Evolutionary conservation across 2,329 filamentous ascomycete species (phyloP), one percentile per base, ranked within the genome.

Genomic region (Fusarium sp.): DNA sequence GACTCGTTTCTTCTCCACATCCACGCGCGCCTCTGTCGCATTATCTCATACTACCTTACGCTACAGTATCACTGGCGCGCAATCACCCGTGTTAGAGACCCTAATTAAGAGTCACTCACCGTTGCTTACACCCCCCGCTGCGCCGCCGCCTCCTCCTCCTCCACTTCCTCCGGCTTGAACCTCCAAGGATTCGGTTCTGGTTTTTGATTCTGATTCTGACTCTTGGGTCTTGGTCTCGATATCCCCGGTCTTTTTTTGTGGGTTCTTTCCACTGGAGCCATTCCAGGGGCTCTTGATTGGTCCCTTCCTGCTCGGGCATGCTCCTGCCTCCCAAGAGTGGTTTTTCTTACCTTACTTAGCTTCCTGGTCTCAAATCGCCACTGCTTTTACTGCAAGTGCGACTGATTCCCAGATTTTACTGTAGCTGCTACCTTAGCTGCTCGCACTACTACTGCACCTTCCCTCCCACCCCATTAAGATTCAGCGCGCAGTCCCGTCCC

Each of bases 1-100:
- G 72, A 63, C 73, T 74, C 71, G 57, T 68, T 72, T 76, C 44
- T 77, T 77, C 75, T 76, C 75, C 75, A 77, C 75, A 77, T 74
- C 69, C 75, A 73, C 72, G 66, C 75, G 70, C 62, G 62, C 70
- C 71, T 76, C 75, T 56, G 73, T 77, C 73, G 75, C 75, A 77
- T 77, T 74, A 68, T 74, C 63, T 58, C 70, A 72, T 74, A 74
- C 71, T 66, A 67, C 62, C 35, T 52, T 36, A 20, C 33, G 33
- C 61, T 71, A 61, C 62, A 63, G 45, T 31, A 56, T 56, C 70
- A 76, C 75, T 77, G 62, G 61, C 73, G 65, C 60, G 57, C 70
- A 70, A 66, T 60, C 52, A 69, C 35, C 36, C 61, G 64, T 67
- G 31, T 59, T 63, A 49, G 42, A 58, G 58, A 64, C 64, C 49